These are phyloP conservation scores for Hypholoma sublateritium DNA, from an alignment of 768 basidiomycete species.

Conservation along the genomic window DNA sequence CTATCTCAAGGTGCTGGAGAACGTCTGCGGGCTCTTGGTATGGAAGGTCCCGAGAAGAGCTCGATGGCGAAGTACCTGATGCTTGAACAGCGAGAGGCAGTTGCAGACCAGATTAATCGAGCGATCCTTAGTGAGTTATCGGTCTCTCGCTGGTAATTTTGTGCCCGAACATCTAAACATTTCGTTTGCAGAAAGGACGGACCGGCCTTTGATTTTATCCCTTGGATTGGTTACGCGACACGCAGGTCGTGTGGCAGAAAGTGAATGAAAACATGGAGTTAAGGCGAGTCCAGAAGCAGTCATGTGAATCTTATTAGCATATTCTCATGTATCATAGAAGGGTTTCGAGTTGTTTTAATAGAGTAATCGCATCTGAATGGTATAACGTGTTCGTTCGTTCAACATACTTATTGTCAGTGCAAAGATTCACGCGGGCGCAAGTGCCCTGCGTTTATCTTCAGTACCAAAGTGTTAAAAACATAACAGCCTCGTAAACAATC, in stretches of 20 bases:
- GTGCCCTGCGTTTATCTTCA: conserved; percentile 50
- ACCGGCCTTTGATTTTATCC: conserved; percentile 52
- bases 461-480: conserved; percentile 40
- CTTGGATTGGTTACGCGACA: conserved; percentile 70
- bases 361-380: too few relatives aligned
- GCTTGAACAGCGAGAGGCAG: conserved; percentile 72
- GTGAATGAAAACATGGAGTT: conserved; percentile 50
- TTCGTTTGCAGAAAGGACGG: conserved; percentile 44
- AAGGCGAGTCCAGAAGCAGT: conserved; percentile 48
- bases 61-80: conserved; percentile 74
- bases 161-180: neutral
- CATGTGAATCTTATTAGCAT: conserved; percentile 17
- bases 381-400: neutral
- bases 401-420: neutral
- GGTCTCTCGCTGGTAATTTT: neutral
- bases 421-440: neutral
- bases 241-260: conserved; percentile 56
- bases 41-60: conserved; percentile 77
- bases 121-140: conserved; percentile 75
- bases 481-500: conserved; percentile 55
- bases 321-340: neutral
- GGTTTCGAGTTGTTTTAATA: too few relatives aligned
- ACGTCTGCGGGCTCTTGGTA: conserved; percentile 79
- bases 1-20: conserved; percentile 69
- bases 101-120: conserved; percentile 86